phyloP scores from a whole-genome alignment of 108 stramenopile species.

The Stephanodiscus triporus region DNA sequence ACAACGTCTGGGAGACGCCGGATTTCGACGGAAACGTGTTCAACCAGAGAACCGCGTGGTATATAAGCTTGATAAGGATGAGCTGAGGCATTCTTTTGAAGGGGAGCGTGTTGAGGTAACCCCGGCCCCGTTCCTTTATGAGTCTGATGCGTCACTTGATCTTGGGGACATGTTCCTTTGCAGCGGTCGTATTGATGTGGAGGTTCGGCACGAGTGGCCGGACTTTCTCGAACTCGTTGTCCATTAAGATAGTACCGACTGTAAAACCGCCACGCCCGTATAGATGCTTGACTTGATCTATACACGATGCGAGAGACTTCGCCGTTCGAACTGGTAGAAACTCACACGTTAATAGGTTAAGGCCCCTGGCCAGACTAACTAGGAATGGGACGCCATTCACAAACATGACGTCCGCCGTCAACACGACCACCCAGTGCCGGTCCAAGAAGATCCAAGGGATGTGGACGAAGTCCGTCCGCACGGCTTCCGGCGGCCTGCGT shows the following conservation, averaged over 20 bases:
- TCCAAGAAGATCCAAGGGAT: background rate
- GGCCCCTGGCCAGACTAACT: conserved; percentile 9
- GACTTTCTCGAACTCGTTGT: background rate
- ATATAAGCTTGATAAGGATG: background rate
- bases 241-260: background rate
- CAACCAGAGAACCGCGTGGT: background rate
- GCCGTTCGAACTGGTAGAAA: background rate
- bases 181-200: background rate
- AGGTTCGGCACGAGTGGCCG: background rate
- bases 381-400: conserved; percentile 41
- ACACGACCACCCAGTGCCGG: background rate
- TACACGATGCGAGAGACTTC: background rate
- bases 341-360: background rate
- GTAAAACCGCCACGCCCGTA: background rate
- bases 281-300: background rate
- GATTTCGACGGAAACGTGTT: too few species aligned
- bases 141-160: background rate
- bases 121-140: background rate
- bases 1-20: too few species aligned
- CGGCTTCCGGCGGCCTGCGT: background rate
- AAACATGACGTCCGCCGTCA: background rate
- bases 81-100: too few species aligned
- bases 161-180: background rate
- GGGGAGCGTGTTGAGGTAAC: background rate
- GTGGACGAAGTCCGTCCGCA: background rate